Conservation (phyloP, 2,329 filamentous ascomycete genomes). For the Hypomyces perniciosus region DNA sequence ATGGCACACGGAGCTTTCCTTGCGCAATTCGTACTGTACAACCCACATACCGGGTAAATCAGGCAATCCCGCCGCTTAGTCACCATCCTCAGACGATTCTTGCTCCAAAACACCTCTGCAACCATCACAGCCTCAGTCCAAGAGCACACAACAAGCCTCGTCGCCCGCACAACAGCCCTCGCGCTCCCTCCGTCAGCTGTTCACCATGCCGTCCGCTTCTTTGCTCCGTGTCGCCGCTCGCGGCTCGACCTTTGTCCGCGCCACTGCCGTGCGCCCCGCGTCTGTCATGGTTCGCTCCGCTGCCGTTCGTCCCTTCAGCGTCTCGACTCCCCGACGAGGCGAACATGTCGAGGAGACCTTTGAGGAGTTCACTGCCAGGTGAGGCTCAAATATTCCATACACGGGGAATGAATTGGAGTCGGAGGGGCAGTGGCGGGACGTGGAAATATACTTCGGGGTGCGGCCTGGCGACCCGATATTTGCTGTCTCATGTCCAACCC, state of each 20-base stretch:
- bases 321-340: conserved; percentile 47
- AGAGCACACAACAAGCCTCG: conserved; percentile 16
- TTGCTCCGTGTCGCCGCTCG: conserved; percentile 68
- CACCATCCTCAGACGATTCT: conserved; percentile 27
- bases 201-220: conserved; percentile 57
- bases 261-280: conserved; percentile 54
- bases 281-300: conserved; percentile 52
- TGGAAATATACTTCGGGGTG: too few relatives aligned
- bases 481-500: too few relatives aligned
- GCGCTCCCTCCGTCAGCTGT: conserved; percentile 15
- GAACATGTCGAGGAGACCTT: conserved; percentile 92
- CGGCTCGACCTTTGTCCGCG: conserved; percentile 59
- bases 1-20: too few relatives aligned
- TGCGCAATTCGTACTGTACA: conserved; percentile 25
- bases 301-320: conserved; percentile 55
- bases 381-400: conserved; percentile 33
- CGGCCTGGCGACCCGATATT: too few relatives aligned
- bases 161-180: conserved; percentile 15
- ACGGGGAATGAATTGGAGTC: background rate
- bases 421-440: background rate
- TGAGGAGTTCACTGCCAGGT: conserved; percentile 98
- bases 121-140: conserved; percentile 24
- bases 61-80: conserved; percentile 27
- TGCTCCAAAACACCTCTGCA: conserved; percentile 25
- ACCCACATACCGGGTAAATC: conserved; percentile 17